Evolutionary conservation across 495 filamentous ascomycete species (phyloP), one percentile per base, ranked within the genome.

Genomic region (Darksidea phi): DNA sequence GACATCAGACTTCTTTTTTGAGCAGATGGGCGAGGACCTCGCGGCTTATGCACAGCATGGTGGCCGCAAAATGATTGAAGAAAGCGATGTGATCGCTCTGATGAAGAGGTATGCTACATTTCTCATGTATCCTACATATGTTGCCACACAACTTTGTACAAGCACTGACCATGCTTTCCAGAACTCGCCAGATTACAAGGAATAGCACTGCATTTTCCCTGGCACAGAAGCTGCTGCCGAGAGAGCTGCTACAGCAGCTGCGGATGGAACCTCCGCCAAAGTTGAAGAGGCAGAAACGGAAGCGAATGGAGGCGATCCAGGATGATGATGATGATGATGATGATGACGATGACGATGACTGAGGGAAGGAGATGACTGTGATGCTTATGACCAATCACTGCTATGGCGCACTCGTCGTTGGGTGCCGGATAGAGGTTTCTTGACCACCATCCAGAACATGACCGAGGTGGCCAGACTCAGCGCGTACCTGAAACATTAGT

Each of bases 371-470:
- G 8, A 10, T 17, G 2, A 26, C 49, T 11, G 10, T 37, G 15
- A 46, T 32, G 10, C 4, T 43, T 23, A 64, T 48, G 77, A 89
- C 91, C 91, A 95, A 52, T 88, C 82, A 69, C 81, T 87, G 72
- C 87, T 95, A 68, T 90, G 84, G 55, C 89, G 86, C 54, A 96
- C 85, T 54, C 88, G 81, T 43, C 86, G 82, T 41, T 86, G 70
- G 36, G 88, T 80, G 68, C 89, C 86, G 32, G 85, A 82, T 3
- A 91, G 83, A 24, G 90, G 86, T 73, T 91, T 95, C 62, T 85
- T 87, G 41, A 96, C 81, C 47, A 98, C 82, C 86, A 96, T 88
- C 80, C 86, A 95, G 66, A 98, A 79, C 94, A 98, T 98, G 63
- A 97, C 80, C 1, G 90, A 84, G 25, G 94, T 98, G 60, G 91